phyloP scores from a whole-genome alignment of 805 yeast genomes.

The Pichia rugopelliculosa region DNA sequence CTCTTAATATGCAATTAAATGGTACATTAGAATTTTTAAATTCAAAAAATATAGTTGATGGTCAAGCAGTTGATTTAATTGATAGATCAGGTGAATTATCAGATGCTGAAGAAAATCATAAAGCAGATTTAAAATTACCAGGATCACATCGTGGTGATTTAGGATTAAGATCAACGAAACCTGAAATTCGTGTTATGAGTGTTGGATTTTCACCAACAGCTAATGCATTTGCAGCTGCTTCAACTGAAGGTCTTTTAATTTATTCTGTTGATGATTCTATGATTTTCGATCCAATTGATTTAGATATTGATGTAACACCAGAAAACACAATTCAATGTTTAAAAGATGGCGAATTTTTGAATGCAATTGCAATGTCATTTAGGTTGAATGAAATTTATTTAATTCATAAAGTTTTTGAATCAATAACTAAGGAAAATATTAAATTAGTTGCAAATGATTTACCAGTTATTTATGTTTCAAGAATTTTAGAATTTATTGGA shows the following conservation, averaged over 20 bases:
- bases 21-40: constrained; percentile 80
- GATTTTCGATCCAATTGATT: constrained; percentile 88
- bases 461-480: constrained; percentile 70
- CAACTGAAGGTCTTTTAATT: constrained; percentile 86
- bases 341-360: constrained; percentile 53
- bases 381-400: constrained; percentile 77
- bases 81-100: constrained; percentile 83
- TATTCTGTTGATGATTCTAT: constrained; percentile 71
- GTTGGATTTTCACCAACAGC: constrained; percentile 86
- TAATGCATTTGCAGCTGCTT: constrained; percentile 84
- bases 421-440: constrained; percentile 65
- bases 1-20: constrained; percentile 82
- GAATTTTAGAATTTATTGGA: constrained; percentile 64
- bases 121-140: constrained; percentile 63
- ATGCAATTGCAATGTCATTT: constrained; percentile 87
- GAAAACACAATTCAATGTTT: constrained; percentile 59
- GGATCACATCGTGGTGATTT: constrained; percentile 84
- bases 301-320: constrained; percentile 89
- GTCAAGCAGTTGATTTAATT: constrained; percentile 73
- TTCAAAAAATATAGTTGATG: constrained; percentile 78
- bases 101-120: constrained; percentile 60
- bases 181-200: constrained; percentile 75
- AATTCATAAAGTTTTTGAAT: constrained; percentile 66
- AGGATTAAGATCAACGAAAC: constrained; percentile 64
- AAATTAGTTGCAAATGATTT: constrained; percentile 57